These are phyloP conservation scores for Pterulicium gracile DNA, from an alignment of 1,284 basidiomycete genomes.

Conservation along the genomic window DNA sequence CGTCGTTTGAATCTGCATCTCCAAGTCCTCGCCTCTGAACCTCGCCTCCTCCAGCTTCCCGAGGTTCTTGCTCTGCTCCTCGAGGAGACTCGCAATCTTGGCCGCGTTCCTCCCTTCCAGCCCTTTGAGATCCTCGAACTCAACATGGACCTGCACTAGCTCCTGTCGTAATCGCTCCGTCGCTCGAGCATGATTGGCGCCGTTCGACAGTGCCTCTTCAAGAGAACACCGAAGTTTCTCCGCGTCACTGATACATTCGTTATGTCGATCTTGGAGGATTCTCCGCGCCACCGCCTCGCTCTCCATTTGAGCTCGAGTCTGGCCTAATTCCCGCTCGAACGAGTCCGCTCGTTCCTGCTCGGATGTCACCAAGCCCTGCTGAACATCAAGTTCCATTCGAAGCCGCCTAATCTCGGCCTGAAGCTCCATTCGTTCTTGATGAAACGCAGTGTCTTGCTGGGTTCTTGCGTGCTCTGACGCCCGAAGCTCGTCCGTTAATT, in stretches of 20 bases:
- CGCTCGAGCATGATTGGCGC: conserved; percentile 49
- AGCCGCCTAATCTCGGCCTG: conserved; percentile 47
- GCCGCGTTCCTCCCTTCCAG: conserved; percentile 56
- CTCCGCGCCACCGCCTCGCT: conserved; percentile 45
- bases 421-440: conserved; percentile 40
- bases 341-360: conserved; percentile 37
- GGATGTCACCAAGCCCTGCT: not conserved
- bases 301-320: conserved; percentile 52
- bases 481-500: conserved; percentile 53
- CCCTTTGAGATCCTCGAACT: conserved; percentile 64
- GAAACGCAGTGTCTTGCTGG: conserved; percentile 40
- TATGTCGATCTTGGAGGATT: conserved; percentile 57
- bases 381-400: conserved; percentile 27
- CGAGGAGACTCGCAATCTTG: conserved; percentile 55
- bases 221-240: conserved; percentile 49
- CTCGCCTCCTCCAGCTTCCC: conserved; percentile 68
- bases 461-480: conserved; percentile 40
- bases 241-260: conserved; percentile 48
- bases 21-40: conserved; percentile 58
- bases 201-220: conserved; percentile 55
- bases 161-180: conserved; percentile 64
- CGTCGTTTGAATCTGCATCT: conserved; percentile 58
- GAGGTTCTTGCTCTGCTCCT: conserved; percentile 62
- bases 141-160: conserved; percentile 46
- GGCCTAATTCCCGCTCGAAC: conserved; percentile 54